Conservation (phyloP, 2,329 filamentous ascomycete species). For the Piedraia hortae region DNA sequence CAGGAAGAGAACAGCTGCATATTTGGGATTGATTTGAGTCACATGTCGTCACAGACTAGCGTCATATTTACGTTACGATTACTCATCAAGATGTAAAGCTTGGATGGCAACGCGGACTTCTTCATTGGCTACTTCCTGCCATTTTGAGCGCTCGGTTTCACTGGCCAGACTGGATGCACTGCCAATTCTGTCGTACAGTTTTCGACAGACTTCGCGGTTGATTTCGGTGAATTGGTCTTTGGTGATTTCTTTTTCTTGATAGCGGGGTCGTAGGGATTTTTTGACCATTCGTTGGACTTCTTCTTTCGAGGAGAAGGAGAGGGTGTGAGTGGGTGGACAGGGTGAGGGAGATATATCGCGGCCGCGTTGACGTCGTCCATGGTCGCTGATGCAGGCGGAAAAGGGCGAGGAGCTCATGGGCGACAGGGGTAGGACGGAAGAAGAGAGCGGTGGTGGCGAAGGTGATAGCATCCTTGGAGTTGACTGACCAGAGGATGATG, state of each 20-base stretch:
- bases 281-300: conserved; percentile 76
- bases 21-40: background rate
- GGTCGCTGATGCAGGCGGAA: conserved; percentile 34
- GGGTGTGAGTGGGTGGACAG: conserved; percentile 14
- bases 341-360: conserved; percentile 8
- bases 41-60: background rate
- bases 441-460: conserved; percentile 34
- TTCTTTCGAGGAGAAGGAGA: conserved; percentile 63
- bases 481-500: conserved; percentile 33
- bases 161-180: conserved; percentile 27
- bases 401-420: conserved; percentile 36
- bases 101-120: conserved; percentile 52
- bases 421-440: conserved; percentile 44
- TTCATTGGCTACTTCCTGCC: conserved; percentile 48
- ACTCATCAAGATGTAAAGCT: conserved; percentile 5
- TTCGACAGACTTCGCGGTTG: conserved; percentile 68
- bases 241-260: conserved; percentile 49
- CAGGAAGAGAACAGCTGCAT: background rate
- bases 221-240: conserved; percentile 81
- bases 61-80: background rate
- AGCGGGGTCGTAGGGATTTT: conserved; percentile 53
- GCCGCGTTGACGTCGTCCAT: conserved; percentile 5
- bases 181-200: conserved; percentile 46
- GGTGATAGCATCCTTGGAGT: conserved; percentile 40
- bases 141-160: conserved; percentile 35